Evolutionary conservation across 768 basidiomycete genomes (phyloP), one percentile per base, ranked within the genome.

Genomic region (Trichaptum fuscoviolaceum): DNA sequence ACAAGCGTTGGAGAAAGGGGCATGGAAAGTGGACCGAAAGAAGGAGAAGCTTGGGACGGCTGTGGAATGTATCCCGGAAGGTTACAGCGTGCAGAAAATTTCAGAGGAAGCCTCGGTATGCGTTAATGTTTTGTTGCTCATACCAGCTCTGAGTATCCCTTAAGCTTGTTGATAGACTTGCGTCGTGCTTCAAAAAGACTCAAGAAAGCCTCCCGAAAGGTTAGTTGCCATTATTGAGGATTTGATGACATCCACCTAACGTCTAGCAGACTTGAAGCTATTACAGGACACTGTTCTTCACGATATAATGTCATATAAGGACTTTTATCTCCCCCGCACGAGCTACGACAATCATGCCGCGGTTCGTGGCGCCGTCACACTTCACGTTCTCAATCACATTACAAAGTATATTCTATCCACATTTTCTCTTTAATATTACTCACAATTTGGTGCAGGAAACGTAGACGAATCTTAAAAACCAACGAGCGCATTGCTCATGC

Each of bases 351-450:
- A 84, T n/a, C 85, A 88, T 65, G 83, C 84, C 72, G 75, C 76
- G 23, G 80, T 86, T 20, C 84, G 93, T 57, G 88, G 94, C 73
- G 87, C 86, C 0, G 82, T 89, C 2, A 80, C 92, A 1, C 77
- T 96, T 4, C 96, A 99, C 75, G 85, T 86, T 1, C 75, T 98
- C 64, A 94, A 97, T 72, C 97, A 99, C 78, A 83, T 96, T 65
- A 85, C 88, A 64, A 97, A 92, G 97, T 96, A 73, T 66, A 82
- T 62, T 35, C n/a, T 4, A 34, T 26, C 10, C 61, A 17, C 34
- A 7, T 12, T n/a, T 20, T 8, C 66, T 27, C n/a, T 18, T 24
- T 24, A 24, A 23, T 17, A 30, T 59, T 24, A 63, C 27, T 7
- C 17, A 62, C 57, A 8, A 70, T 66, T 65, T n/a, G 36, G 6